A percentile compares a stretch with the other conserved stretches of the same genome.
Evolutionary conservation across 305 asterid genomes (phyloP).

Genomic region (Fraxinus sp.): DNA sequence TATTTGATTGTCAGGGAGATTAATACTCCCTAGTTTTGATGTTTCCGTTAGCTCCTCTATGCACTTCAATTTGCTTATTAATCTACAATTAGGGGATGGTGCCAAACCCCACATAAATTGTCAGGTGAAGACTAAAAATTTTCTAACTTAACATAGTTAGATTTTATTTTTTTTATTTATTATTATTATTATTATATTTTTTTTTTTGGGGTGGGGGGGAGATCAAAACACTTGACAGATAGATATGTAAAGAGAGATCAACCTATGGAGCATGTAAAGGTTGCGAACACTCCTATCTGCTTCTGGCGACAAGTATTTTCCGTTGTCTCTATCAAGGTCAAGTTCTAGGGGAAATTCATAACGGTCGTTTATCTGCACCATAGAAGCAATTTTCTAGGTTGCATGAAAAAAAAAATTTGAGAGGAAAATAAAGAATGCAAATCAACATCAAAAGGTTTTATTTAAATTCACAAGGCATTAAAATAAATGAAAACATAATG

Average conservation of each 20-base stretch:
- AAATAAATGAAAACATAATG: not conserved
- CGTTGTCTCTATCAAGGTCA: slow-evolving; percentile 45
- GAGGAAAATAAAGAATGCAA: not conserved
- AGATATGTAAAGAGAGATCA: not conserved
- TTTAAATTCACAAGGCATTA: not conserved
- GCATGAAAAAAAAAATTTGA: not conserved
- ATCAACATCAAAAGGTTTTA: not conserved
- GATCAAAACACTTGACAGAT: not conserved
- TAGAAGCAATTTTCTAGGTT: not conserved
- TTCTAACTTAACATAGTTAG: not conserved
- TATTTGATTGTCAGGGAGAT: not conserved
- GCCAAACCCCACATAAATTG: not conserved
- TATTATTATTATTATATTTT: not conserved
- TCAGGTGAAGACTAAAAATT: not conserved
- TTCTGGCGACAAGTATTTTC: slow-evolving; percentile 44
- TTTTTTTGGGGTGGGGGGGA: not conserved
- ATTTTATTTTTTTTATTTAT: not conserved
- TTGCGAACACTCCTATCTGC: slow-evolving; percentile 42
- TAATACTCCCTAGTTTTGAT: not conserved
- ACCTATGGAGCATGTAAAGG: slow-evolving; percentile 46
- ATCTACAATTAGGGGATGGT: not conserved
- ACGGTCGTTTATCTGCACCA: slow-evolving; percentile 41
- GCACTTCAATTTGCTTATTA: not conserved
- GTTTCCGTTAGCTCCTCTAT: not conserved
- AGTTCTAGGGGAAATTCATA: slow-evolving; percentile 42